Base-by-base conservation (phyloP, 2,329 filamentous ascomycete species). In the Huntiella moniliformis region DNA sequence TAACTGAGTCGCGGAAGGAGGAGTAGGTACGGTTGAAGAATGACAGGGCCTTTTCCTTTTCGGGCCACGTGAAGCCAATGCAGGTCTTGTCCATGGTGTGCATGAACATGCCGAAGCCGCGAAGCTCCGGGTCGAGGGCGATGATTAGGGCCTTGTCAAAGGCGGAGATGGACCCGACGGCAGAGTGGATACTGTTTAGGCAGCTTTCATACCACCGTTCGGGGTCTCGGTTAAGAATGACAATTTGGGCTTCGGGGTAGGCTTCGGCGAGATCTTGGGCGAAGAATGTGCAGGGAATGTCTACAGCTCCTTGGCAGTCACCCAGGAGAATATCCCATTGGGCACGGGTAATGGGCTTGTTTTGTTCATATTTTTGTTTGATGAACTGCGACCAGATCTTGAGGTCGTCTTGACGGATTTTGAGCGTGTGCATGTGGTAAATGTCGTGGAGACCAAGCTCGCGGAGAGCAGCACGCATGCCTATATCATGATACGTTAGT, bases 231-330 rank as follows among this genome's bases (percentile, higher is more conserved):
- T 59, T 62, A 38, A 64, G 54, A 42, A 64, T 58, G 47, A 64
- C 50, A 38, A 63, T 56, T 49, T 63, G 63, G 42, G 61, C 61
- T 10, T 62, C 59, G 4, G 58, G 58, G 42, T 58, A 58, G 6
- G 52, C 37, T 28, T 54, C 55, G 28, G 61, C 60, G 8, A 64
- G 54, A 43, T 64, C 60, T 44, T 55, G 48, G 42, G 57, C 58
- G 52, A 64, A 61, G 53, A 76, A 78, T 34, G 71, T 63, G 1
- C 74, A 61, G 1, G 78, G 74, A 12, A 74, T 56, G 40, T 71
- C 71, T 47, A 67, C 66, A 6, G 68, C 73, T 16, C 66, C 67
- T 50, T 63, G 65, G 52, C 59, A 65, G 17, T 61, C 54, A 39
- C 62, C 63, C 41, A 69, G 61, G 5, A 70, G 55, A 47, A 58